These are phyloP conservation scores for Plasmodium knowlesi DNA, from an alignment of 169 alveolate species.

Conservation along the genomic window DNA sequence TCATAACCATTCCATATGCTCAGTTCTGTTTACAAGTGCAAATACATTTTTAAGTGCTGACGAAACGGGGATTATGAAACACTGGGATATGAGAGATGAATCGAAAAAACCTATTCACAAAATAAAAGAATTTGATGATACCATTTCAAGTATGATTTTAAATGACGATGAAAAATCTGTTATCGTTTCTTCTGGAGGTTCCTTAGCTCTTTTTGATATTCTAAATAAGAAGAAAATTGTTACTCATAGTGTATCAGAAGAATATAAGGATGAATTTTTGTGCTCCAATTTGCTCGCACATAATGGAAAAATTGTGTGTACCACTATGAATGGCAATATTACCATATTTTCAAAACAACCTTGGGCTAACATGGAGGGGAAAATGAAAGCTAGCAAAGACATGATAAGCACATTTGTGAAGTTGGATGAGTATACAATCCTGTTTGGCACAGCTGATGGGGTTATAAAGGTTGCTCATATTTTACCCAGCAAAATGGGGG, in stretches of 20 bases:
- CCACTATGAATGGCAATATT: constrained; percentile 60
- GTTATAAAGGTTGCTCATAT: constrained; percentile 28
- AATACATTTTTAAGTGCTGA: constrained; percentile 60
- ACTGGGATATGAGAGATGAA: constrained; percentile 57
- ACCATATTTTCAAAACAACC: constrained; percentile 35
- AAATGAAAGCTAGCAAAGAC: constrained; percentile 55
- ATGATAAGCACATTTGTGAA: constrained; percentile 61
- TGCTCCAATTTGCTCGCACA: constrained; percentile 6
- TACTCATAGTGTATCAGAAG: constrained; percentile 35
- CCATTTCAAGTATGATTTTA: constrained; percentile 37
- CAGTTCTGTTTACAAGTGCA: constrained; percentile 26
- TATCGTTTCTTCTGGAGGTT: constrained; percentile 34
- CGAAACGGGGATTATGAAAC: constrained; percentile 44
- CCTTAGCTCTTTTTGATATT: constrained; percentile 42
- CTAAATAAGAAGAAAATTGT: constrained; percentile 45
- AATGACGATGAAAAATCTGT: constrained; percentile 34
- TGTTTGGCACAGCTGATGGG: constrained; percentile 66
- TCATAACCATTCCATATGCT: constrained; percentile 26
- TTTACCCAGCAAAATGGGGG: constrained; percentile 45
- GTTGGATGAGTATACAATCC: constrained; percentile 31
- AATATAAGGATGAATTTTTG: constrained; percentile 56
- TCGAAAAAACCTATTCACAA: constrained; percentile 62
- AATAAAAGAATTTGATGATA: constrained; percentile 59
- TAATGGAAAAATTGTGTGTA: constrained; percentile 46
- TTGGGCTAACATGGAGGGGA: constrained; percentile 44